Percentiles rank a stretch among this genome's conserved stretches.
phyloP scores from a whole-genome alignment of 176 grass and related monocot genomes.

The Carex cristatella region DNA sequence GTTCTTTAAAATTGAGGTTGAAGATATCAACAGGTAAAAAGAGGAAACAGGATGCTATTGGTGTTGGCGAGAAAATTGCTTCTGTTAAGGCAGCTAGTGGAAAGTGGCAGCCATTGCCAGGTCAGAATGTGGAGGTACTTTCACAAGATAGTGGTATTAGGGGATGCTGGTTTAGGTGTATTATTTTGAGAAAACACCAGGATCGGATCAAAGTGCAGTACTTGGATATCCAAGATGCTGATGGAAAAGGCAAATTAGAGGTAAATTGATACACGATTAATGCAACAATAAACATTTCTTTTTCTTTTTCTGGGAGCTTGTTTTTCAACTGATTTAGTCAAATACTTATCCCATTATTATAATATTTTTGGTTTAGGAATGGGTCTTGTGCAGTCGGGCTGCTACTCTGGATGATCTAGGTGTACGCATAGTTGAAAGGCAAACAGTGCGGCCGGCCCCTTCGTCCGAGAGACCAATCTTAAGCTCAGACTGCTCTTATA shows the following conservation, averaged over 20 bases:
- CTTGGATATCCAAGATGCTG: slow-evolving; percentile 73
- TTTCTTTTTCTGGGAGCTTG: not conserved
- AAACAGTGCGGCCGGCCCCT: slow-evolving; percentile 52
- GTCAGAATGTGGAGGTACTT: slow-evolving; percentile 59
- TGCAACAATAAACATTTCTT: not conserved
- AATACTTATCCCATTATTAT: not conserved
- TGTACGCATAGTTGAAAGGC: slow-evolving; percentile 44
- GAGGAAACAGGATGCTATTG: slow-evolving; percentile 31
- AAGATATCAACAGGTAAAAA: slow-evolving; percentile 54
- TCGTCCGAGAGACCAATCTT: not conserved
- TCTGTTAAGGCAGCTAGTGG: not conserved
- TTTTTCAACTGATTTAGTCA: not conserved
- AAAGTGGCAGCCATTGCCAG: slow-evolving; percentile 40
- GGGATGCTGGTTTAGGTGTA: slow-evolving; percentile 92
- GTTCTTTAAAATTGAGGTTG: slow-evolving; percentile 67
- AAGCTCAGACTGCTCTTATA: slow-evolving; percentile 11
- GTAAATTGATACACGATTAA: slow-evolving; percentile 30
- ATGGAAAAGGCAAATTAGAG: slow-evolving; percentile 63
- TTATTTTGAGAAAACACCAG: slow-evolving; percentile 53
- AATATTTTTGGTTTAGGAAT: slow-evolving; percentile 46
- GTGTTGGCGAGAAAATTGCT: not conserved
- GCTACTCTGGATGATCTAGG: slow-evolving; percentile 55
- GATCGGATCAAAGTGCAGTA: slow-evolving; percentile 81
- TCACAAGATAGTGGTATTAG: slow-evolving; percentile 90
- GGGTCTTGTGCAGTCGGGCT: slow-evolving; percentile 50